Evolutionary conservation across 2,329 filamentous ascomycete species (phyloP).

Genomic region (Trichoderma sp.): DNA sequence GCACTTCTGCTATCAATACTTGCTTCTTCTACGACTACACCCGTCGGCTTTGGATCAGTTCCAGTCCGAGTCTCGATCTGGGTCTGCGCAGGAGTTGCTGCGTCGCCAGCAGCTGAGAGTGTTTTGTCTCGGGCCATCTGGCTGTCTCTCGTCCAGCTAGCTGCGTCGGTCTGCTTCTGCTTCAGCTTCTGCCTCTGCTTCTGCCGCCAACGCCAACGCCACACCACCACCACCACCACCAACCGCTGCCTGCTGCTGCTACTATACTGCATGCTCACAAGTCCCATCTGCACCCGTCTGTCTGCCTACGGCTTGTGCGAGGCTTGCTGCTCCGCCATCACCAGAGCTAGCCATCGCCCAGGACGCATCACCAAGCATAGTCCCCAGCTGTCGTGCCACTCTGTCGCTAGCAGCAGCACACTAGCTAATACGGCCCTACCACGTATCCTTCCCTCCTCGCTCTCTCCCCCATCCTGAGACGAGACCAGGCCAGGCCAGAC

Average conservation of each 20-base stretch:
- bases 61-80: neutral
- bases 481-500: constrained; percentile 9
- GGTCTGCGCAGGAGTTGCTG: neutral
- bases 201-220: neutral
- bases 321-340: constrained; percentile 15
- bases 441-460: constrained; percentile 21
- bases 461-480: constrained; percentile 11
- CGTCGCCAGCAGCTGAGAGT: neutral
- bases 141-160: neutral
- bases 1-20: neutral
- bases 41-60: neutral
- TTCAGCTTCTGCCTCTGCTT: neutral
- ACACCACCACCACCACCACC: neutral
- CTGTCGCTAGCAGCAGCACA: constrained; percentile 27
- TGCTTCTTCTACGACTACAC: constrained; percentile 12
- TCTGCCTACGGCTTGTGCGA: constrained; percentile 2
- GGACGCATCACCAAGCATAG: constrained; percentile 1
- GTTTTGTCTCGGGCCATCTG: neutral
- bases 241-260: neutral
- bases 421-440: constrained; percentile 20
- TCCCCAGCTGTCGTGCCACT: constrained; percentile 25
- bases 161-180: neutral
- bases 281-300: constrained; percentile 6
- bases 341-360: neutral
- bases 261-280: constrained; percentile 16